These are phyloP conservation scores for Plasmodium gallinaceum DNA, from an alignment of 169 alveolate genomes.

Conservation along the genomic window DNA sequence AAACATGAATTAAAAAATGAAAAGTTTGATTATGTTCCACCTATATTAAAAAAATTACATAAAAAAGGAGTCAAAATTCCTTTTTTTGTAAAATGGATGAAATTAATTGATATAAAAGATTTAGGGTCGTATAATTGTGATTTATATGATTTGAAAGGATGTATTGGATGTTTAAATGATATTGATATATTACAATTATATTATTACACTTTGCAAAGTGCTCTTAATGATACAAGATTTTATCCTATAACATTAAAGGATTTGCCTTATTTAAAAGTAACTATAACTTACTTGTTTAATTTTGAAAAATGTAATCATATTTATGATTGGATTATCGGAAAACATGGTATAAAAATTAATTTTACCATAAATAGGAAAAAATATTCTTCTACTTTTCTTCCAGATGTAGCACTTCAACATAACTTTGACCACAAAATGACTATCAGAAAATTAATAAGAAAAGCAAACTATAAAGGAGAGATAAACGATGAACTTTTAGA, in stretches of 20 bases:
- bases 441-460: constrained; percentile 38
- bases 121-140: constrained; percentile 47
- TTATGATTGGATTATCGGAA: constrained; percentile 83
- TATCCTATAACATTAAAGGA: constrained; percentile 36
- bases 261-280: constrained; percentile 36
- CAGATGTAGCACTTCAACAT: constrained; percentile 83
- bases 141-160: constrained; percentile 58
- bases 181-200: constrained; percentile 37
- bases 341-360: constrained; percentile 78
- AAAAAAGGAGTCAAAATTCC: constrained; percentile 32
- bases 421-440: constrained; percentile 61
- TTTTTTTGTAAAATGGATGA: constrained; percentile 68
- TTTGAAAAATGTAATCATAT: constrained; percentile 77
- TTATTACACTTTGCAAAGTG: constrained; percentile 39
- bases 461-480: constrained; percentile 52
- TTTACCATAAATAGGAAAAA: constrained; percentile 60
- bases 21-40: constrained; percentile 35
- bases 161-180: constrained; percentile 61
- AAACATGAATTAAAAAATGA: constrained; percentile 41
- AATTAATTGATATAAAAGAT: constrained; percentile 32
- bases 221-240: constrained; percentile 47
- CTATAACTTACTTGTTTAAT: constrained; percentile 28
- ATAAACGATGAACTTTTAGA: constrained; percentile 49
- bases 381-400: constrained; percentile 83
- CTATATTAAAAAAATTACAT: constrained; percentile 23